phyloP scores from a whole-genome alignment of 2,329 filamentous ascomycete genomes.

The Sclerotinia minor region DNA sequence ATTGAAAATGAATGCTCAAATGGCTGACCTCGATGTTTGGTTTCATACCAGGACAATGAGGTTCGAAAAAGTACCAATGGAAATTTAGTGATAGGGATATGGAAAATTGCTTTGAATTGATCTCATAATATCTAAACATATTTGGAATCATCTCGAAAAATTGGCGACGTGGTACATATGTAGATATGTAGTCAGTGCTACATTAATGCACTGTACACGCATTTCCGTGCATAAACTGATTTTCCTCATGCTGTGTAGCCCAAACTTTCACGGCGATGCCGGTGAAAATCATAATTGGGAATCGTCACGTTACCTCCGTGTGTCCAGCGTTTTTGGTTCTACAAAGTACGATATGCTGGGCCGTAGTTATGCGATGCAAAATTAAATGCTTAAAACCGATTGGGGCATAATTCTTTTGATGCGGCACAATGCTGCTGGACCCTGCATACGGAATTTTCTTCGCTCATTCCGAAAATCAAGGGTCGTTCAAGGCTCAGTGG shows the following conservation, averaged over 20 bases:
- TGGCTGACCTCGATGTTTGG: not conserved
- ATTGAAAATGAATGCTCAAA: not conserved
- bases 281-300: constrained; percentile 12
- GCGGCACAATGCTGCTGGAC: not conserved
- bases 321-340: not conserved
- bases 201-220: not conserved
- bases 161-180: not conserved
- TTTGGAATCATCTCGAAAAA: constrained; percentile 9
- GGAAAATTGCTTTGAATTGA: not conserved
- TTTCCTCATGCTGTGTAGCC: constrained; percentile 14
- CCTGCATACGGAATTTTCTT: constrained; percentile 14
- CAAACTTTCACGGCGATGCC: constrained; percentile 20
- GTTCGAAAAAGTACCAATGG: not conserved
- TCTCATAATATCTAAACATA: not conserved
- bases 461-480: constrained; percentile 16
- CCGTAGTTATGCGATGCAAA: not conserved
- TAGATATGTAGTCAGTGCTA: constrained; percentile 3
- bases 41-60: not conserved
- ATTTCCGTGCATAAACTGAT: constrained; percentile 14
- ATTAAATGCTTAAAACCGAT: not conserved
- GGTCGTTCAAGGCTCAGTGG: constrained; percentile 3
- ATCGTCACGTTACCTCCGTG: not conserved
- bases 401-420: not conserved
- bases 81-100: constrained; percentile 1
- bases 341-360: not conserved